Evolutionary conservation across 2,329 filamentous ascomycete genomes (phyloP), one percentile per base, ranked within the genome.

Genomic region (Fusarium piperis): DNA sequence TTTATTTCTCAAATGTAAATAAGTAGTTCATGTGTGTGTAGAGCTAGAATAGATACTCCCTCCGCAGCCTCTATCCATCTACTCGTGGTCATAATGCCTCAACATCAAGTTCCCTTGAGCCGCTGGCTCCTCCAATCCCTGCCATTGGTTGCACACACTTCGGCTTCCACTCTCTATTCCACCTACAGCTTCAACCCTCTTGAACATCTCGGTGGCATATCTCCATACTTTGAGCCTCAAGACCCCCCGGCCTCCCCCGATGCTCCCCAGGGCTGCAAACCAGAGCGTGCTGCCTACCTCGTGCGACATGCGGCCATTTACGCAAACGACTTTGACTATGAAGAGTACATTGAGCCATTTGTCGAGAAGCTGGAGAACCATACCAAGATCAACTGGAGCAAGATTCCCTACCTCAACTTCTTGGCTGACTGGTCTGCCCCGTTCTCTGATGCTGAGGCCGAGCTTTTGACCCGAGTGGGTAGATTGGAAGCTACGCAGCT

Each of bases 381-480:
- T 41, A 88, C 85, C 8, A 62, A 66, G 1, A 84, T 87, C 46
- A 83, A 90, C 68, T 92, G 89, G 89, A 81, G 82, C 68, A 84
- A 83, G 64, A 84, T 89, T 0, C 87, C 87, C 0, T 80, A 84
- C 13, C 79, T 92, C 15, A 84, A 82, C 62, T 92, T 92, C 75
- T 80, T 92, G 26, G 77, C 81, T 2, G 81, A 79, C 33, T 92
- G 90, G 90, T 79, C 82, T 16, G 81, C 87, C 1, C 90, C 90
- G 6, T 82, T 91, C 46, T 85, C 88, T 9, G 85, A 85, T 5
- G 82, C 87, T 15, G 88, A 90, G 72, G 79, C 85, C 20, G 88
- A 90, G 72, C 82, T 89, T n/a, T 77, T 92, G 51, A 92, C 90
- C 13, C 83, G 87, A 16, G 85, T 89, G 18, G 90, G 90, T n/a